phyloP scores from a whole-genome alignment of 2,329 filamentous ascomycete species.

The Orbilia quercus region DNA sequence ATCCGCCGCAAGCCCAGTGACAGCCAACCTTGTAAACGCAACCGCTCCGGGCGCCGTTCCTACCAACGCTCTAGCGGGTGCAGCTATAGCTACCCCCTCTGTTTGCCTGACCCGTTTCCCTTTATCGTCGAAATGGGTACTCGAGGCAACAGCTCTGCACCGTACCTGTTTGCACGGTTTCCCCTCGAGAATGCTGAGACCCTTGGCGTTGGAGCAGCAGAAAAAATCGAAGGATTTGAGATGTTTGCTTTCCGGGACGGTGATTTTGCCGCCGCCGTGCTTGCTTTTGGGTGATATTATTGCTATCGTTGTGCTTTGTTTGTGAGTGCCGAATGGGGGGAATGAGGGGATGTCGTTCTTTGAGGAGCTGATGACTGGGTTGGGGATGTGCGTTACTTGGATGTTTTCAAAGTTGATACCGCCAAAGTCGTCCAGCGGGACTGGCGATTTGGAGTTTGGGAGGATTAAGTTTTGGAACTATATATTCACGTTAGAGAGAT shows the following conservation, averaged over 20 bases:
- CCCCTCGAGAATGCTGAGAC: constrained; percentile 41
- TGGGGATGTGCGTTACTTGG: constrained; percentile 20
- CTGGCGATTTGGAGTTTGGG: constrained; percentile 5
- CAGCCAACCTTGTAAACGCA: neutral
- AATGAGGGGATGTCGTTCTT: neutral
- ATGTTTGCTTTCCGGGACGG: constrained; percentile 21
- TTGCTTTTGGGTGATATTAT: constrained; percentile 22
- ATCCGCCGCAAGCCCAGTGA: neutral
- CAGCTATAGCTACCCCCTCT: neutral
- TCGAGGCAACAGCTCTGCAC: constrained; percentile 20
- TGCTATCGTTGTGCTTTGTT: constrained; percentile 23
- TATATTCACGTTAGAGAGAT: too few species aligned
- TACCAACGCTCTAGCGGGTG: neutral
- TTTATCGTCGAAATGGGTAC: neutral
- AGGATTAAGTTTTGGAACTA: constrained; percentile 45
- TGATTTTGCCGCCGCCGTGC: constrained; percentile 21
- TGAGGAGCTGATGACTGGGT: neutral
- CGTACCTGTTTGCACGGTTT: constrained; percentile 24
- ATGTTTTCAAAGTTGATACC: constrained; percentile 42
- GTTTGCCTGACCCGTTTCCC: constrained; percentile 13
- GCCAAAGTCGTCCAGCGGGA: constrained; percentile 27
- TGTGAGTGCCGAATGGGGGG: neutral
- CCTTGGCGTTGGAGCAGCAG: constrained; percentile 39
- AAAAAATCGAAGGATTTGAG: constrained; percentile 41
- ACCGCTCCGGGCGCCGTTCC: constrained; percentile 6